phyloP scores from a whole-genome alignment of 1,139 yeast genomes.

The Pichia cactophila region DNA sequence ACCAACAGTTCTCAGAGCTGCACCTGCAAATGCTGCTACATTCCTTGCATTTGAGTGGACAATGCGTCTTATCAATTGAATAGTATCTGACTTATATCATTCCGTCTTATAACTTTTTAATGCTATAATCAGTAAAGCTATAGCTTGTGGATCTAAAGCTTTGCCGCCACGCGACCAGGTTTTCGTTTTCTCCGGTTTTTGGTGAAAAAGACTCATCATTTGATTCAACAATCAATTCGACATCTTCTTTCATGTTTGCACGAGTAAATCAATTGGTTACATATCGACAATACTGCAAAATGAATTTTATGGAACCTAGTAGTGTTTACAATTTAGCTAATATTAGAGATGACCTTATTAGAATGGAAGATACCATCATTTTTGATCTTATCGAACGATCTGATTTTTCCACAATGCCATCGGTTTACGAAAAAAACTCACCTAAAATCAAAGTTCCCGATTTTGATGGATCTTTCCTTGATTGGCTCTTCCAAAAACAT shows the following conservation, averaged over 20 bases:
- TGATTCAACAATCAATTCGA: not conserved
- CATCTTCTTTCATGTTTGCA: not conserved
- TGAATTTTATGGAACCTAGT: constrained; percentile 84
- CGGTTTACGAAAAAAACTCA: constrained; percentile 59
- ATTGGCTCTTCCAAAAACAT: constrained; percentile 72
- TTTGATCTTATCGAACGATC: constrained; percentile 90
- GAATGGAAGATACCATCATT: constrained; percentile 95
- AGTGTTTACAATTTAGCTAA: constrained; percentile 75
- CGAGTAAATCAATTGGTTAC: not conserved
- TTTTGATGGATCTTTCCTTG: constrained; percentile 76
- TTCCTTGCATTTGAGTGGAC: constrained; percentile 87
- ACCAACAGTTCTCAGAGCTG: constrained; percentile 90
- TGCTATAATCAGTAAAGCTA: no score
- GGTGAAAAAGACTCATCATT: not conserved
- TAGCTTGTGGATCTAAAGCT: no score
- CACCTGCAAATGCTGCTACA: constrained; percentile 96
- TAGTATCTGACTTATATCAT: not conserved
- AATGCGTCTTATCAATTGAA: constrained; percentile 34
- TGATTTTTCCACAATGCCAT: constrained; percentile 70
- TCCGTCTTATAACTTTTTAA: no score
- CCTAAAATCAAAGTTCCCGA: constrained; percentile 48
- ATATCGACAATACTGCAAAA: constrained; percentile 23
- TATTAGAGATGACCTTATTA: constrained; percentile 74
- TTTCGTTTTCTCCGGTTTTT: not conserved
- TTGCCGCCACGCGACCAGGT: not conserved